phyloP scores from a whole-genome alignment of 1,139 yeast genomes.

The Geotrichum fermentans region DNA sequence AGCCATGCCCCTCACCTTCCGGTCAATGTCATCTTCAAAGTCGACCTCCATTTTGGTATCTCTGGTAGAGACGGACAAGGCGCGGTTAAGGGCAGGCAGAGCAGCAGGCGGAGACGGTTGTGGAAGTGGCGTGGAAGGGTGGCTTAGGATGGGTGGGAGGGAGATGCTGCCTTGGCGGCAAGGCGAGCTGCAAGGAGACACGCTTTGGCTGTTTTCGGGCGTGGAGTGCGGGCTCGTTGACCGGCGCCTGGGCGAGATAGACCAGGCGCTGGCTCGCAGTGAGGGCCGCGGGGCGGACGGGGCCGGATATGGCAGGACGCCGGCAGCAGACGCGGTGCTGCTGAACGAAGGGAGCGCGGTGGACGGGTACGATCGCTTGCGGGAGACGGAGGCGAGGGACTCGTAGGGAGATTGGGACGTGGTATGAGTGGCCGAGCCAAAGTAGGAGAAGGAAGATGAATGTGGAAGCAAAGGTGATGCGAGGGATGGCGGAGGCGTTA shows the following conservation, averaged over 20 bases:
- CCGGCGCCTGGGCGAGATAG: too few species aligned
- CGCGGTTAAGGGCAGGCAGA: not conserved
- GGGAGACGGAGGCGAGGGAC: conserved; percentile 3
- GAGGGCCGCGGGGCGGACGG: not conserved
- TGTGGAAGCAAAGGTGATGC: not conserved
- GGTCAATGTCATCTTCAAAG: too few species aligned
- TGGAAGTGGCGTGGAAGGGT: not conserved
- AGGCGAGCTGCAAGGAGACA: too few species aligned
- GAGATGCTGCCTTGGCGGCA: not conserved
- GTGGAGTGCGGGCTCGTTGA: too few species aligned
- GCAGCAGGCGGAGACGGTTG: not conserved
- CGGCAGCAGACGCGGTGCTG: not conserved
- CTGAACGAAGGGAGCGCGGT: not conserved
- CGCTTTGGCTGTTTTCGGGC: too few species aligned
- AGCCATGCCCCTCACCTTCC: too few species aligned
- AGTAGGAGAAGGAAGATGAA: not conserved
- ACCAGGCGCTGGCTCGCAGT: too few species aligned
- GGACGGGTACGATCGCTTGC: conserved; percentile 3
- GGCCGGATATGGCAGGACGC: too few species aligned
- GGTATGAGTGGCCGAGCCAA: not conserved
- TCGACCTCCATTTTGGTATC: not conserved
- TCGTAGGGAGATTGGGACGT: conserved; percentile 1
- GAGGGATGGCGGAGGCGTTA: not conserved
- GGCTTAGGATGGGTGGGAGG: not conserved
- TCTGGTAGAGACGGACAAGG: not conserved